Conservation (phyloP, 139 green algal genomes). For the Mesotaenium endlicherianum region DNA sequence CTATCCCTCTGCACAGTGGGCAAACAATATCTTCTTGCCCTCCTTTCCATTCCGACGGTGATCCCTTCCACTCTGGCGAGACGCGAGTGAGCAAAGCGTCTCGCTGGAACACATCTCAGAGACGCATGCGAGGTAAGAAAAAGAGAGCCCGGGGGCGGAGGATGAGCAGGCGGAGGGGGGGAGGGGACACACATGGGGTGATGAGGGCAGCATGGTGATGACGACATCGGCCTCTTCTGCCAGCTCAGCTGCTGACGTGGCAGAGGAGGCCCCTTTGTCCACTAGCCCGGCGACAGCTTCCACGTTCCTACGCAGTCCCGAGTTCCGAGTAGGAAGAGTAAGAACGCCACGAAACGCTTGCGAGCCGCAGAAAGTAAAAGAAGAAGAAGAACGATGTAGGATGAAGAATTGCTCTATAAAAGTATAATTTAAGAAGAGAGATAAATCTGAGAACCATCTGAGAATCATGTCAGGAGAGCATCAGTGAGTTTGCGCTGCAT, state of each 20-base stretch:
- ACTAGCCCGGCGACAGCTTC: not conserved
- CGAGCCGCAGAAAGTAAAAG: not conserved
- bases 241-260: constrained; percentile 10
- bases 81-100: too few relatives aligned
- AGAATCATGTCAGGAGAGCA: too few relatives aligned
- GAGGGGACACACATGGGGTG: constrained; percentile 10
- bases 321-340: not conserved
- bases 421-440: not conserved
- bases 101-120: too few relatives aligned
- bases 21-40: too few relatives aligned
- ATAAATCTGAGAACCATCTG: not conserved
- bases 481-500: too few relatives aligned
- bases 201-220: constrained; percentile 56
- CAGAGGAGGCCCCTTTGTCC: not conserved
- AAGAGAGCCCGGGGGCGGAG: too few relatives aligned
- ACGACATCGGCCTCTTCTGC: constrained; percentile 41
- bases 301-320: not conserved
- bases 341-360: too few relatives aligned
- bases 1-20: too few relatives aligned
- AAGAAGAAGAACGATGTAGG: not conserved
- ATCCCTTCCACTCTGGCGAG: too few relatives aligned
- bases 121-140: too few relatives aligned
- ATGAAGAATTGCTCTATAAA: not conserved
- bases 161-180: too few relatives aligned
- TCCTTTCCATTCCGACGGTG: too few relatives aligned